Evolutionary conservation across 495 filamentous ascomycete genomes (phyloP).

Genomic region (Clohesyomyces aquaticus): DNA sequence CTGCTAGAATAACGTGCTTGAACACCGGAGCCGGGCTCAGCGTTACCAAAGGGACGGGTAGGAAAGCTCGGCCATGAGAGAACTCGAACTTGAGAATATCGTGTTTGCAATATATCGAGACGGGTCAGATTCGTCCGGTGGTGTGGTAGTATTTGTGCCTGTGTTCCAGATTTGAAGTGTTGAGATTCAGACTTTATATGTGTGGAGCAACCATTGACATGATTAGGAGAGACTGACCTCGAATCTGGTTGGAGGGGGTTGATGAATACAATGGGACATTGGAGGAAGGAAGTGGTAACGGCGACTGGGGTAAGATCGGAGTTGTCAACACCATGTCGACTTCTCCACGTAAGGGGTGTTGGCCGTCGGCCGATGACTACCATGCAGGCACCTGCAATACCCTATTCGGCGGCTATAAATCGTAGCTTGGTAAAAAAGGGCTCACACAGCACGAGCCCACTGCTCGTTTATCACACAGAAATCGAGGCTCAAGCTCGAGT

Average conservation of each 20-base stretch:
- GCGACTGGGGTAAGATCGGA: neutral
- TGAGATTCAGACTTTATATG: neutral
- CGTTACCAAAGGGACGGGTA: slow-evolving; percentile 2
- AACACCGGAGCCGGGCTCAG: slow-evolving; percentile 7
- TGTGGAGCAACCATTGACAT: neutral
- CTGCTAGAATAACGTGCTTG: neutral
- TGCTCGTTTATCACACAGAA: neutral
- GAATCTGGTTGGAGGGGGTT: neutral
- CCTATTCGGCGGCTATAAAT: neutral
- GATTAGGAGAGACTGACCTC: neutral
- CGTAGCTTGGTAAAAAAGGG: neutral
- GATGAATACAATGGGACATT: neutral
- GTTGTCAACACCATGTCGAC: too few relatives aligned
- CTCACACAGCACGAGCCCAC: neutral
- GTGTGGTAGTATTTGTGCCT: neutral
- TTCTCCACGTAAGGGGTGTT: neutral
- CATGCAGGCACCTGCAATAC: neutral
- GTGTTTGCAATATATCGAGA: slow-evolving; percentile 10
- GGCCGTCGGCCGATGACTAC: neutral
- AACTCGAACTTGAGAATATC: neutral
- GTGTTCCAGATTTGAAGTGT: neutral
- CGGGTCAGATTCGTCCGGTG: neutral
- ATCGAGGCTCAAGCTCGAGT: neutral
- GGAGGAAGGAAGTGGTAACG: neutral
- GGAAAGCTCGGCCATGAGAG: neutral